These are phyloP conservation scores for Coniochaeta sp. DNA, from an alignment of 2,329 filamentous ascomycete species.

Conservation along the genomic window DNA sequence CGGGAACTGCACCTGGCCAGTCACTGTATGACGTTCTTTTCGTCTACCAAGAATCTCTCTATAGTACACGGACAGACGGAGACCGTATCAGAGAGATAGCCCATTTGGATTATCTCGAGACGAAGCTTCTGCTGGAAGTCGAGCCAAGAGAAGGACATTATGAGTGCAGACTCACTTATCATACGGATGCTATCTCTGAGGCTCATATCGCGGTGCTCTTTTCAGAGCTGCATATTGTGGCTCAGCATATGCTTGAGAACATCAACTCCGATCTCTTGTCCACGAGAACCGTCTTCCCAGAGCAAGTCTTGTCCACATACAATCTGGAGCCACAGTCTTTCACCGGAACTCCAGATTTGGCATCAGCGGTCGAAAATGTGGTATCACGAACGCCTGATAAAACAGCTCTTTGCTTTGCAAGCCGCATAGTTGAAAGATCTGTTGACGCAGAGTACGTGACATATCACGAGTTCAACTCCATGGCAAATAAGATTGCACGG, in stretches of 20 bases:
- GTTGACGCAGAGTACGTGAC: constrained; percentile 39
- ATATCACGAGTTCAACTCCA: constrained; percentile 56
- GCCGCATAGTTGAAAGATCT: constrained; percentile 30
- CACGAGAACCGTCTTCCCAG: constrained; percentile 18
- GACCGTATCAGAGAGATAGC: constrained; percentile 42
- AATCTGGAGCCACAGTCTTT: constrained; percentile 31
- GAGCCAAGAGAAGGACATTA: constrained; percentile 48
- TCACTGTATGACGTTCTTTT: constrained; percentile 70
- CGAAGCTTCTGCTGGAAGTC: constrained; percentile 67
- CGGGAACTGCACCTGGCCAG: constrained; percentile 44
- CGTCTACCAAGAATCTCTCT: constrained; percentile 73
- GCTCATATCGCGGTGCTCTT: constrained; percentile 49
- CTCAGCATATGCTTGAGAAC: constrained; percentile 18
- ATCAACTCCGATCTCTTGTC: constrained; percentile 15
- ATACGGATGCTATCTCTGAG: constrained; percentile 39
- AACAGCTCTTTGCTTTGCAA: constrained; percentile 58
- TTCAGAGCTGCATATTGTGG: constrained; percentile 52
- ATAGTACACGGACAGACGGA: constrained; percentile 19
- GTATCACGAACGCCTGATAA: constrained; percentile 40
- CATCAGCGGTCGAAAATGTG: constrained; percentile 44
- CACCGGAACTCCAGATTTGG: constrained; percentile 33
- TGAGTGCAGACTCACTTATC: constrained; percentile 38
- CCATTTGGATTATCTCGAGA: constrained; percentile 67
- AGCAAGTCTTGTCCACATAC: constrained; percentile 36
- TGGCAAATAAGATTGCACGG: constrained; percentile 56